Evolutionary conservation across 257 asterid genomes (phyloP).

Genomic region (Jasminum sambac): DNA sequence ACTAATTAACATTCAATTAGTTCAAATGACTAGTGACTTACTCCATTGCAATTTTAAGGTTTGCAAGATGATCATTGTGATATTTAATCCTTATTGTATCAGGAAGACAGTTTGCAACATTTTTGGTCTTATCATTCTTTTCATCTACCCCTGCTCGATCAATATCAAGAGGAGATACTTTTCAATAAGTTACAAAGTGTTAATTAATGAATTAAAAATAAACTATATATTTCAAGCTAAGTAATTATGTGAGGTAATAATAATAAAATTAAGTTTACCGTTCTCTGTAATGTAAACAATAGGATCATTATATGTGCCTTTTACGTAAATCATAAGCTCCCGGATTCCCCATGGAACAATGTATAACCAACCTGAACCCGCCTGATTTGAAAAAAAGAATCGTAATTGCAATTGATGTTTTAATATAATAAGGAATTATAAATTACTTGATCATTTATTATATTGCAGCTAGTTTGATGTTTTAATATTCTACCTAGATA

Average conservation of each 20-base stretch:
- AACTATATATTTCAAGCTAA: background rate
- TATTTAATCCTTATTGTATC: constrained; percentile 31
- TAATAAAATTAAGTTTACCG: background rate
- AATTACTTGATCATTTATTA: too few species aligned
- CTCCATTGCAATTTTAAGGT: constrained; percentile 42
- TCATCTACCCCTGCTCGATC: constrained; percentile 31
- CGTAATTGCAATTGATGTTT: background rate
- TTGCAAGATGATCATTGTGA: constrained; percentile 41
- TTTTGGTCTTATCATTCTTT: constrained; percentile 22
- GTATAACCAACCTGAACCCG: constrained; percentile 34
- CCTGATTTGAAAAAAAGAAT: constrained; percentile 14
- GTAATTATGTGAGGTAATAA: background rate
- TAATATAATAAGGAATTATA: background rate
- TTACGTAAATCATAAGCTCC: constrained; percentile 34
- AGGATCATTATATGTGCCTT: constrained; percentile 26
- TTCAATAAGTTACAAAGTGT: background rate
- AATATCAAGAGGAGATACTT: background rate
- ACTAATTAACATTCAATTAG: background rate
- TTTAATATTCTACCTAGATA: too few species aligned
- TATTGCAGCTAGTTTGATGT: too few species aligned
- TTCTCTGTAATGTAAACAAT: constrained; percentile 36
- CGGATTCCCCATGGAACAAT: constrained; percentile 41
- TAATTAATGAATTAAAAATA: background rate
- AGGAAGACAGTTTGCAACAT: constrained; percentile 11
- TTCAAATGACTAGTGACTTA: constrained; percentile 18